phyloP scores from a whole-genome alignment of 768 basidiomycete genomes.

The Collybia nuda region DNA sequence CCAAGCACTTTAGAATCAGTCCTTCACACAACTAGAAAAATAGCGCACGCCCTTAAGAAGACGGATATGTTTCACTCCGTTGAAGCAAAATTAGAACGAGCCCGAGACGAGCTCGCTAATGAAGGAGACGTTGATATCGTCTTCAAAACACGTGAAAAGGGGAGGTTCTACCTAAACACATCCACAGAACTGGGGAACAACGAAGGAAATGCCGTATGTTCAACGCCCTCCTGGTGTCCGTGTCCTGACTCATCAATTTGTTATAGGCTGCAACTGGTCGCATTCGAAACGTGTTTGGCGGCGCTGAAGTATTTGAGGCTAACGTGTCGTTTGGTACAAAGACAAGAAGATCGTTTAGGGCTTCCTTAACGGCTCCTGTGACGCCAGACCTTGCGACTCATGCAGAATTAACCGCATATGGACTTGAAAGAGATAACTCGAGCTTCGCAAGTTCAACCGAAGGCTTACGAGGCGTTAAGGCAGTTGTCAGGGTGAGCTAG shows the following conservation, averaged over 20 bases:
- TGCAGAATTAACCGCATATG: constrained; percentile 72
- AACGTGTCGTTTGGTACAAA: constrained; percentile 84
- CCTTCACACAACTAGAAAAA: constrained; percentile 64
- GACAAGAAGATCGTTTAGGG: constrained; percentile 81
- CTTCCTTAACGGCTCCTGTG: constrained; percentile 62
- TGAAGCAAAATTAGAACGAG: constrained; percentile 60
- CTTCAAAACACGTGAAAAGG: constrained; percentile 73
- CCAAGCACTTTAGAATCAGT: constrained; percentile 57
- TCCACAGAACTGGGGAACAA: constrained; percentile 92
- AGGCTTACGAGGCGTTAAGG: constrained; percentile 61
- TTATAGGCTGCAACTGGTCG: constrained; percentile 74
- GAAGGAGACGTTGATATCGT: constrained; percentile 76
- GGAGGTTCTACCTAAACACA: constrained; percentile 75
- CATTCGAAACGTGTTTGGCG: constrained; percentile 87
- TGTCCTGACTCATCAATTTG: neutral
- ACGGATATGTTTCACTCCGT: constrained; percentile 79
- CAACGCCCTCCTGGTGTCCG: neutral
- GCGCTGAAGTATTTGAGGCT: constrained; percentile 85
- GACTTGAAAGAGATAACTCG: constrained; percentile 78
- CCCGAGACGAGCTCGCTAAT: constrained; percentile 50
- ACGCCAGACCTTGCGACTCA: constrained; percentile 60
- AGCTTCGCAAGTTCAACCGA: constrained; percentile 73
- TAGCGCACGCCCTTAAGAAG: constrained; percentile 64
- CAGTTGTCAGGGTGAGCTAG: constrained; percentile 75
- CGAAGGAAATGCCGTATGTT: constrained; percentile 82